Percentiles rank a stretch among this genome's conserved stretches.
Evolutionary conservation across 23 red algal species (phyloP).

Genomic region (Agarophyton chilense): DNA sequence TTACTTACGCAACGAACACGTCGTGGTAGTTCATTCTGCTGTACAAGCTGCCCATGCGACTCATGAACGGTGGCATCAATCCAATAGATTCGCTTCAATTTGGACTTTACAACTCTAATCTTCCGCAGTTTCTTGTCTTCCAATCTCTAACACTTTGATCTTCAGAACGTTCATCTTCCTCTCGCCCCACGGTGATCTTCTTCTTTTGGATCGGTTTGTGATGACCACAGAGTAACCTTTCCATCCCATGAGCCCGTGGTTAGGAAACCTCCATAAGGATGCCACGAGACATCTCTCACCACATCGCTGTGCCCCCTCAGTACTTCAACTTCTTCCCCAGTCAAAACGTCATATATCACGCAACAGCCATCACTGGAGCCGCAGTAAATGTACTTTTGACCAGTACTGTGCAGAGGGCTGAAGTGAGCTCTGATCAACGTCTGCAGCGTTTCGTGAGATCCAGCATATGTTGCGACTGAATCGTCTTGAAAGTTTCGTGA

Average conservation of each 20-base stretch:
- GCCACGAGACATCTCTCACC: slow-evolving; percentile 49
- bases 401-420: slow-evolving; percentile 51
- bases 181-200: background rate
- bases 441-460: slow-evolving; percentile 67
- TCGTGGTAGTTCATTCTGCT: no score
- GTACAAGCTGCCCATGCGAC: no score
- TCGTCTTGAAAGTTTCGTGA: slow-evolving; percentile 31
- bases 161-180: background rate
- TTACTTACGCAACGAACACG: no score
- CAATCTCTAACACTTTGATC: background rate
- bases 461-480: slow-evolving; percentile 57
- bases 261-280: slow-evolving; percentile 36
- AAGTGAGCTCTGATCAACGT: slow-evolving; percentile 83
- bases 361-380: slow-evolving; percentile 45
- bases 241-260: slow-evolving; percentile 69
- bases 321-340: slow-evolving; percentile 21
- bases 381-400: slow-evolving; percentile 59
- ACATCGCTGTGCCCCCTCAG: slow-evolving; percentile 7
- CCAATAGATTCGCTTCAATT: background rate
- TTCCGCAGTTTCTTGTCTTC: background rate
- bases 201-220: slow-evolving; percentile 2
- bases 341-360: slow-evolving; percentile 50
- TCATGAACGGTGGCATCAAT: no score
- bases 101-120: background rate
- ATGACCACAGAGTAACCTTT: slow-evolving; percentile 41